Base-by-base conservation (phyloP, 805 yeast genomes). In the Metschnikowia koreensis region DNA sequence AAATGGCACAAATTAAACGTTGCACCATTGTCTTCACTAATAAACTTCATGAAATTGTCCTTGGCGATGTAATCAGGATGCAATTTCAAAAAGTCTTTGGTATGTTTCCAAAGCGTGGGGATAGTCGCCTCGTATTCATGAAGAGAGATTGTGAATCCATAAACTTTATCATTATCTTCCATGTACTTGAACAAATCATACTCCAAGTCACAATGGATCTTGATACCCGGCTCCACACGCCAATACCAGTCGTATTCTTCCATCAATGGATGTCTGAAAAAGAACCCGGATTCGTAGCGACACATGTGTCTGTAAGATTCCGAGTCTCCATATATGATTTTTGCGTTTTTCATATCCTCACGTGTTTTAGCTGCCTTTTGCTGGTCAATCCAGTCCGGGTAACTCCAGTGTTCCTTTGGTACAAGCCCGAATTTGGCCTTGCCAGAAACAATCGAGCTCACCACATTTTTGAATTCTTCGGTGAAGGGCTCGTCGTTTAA, bases 291-390 rank as follows among this genome's bases (percentile, higher is more conserved):
- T 46, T 56, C 54, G 49, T 60, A 62, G 10, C 67, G 49, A 37
- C 66, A 57, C 55, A 63, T 56, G 47, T 59, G 65, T 15, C 63
- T 51, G 44, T 57, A 58, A 15, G 56, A 54, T 39, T 52, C 57
- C 8, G 56, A 48, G 28, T 56, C 58, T 27, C 61, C 60, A 29
- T 76, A 74, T 51, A 70, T 69, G 58, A 76, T 63, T 9, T 55
- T 49, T 27, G 46, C 54, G 17, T 65, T 55, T 6, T 58, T 56
- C 63, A 72, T 55, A 31, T 60, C 54, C 6, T 55, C 51, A 58
- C 70, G 56, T 12, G 62, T 55, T 15, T 56, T 51, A 9, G 62
- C 59, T 44, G 80, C 77, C 42, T 57, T 58, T 13, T 56, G 58
- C 33, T 42, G 45, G 52, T 62, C 64, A 10, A 64, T 59, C 60